Evolutionary conservation across 2,329 filamentous ascomycete species (phyloP).

Genomic region (Juglanconis oblonga): DNA sequence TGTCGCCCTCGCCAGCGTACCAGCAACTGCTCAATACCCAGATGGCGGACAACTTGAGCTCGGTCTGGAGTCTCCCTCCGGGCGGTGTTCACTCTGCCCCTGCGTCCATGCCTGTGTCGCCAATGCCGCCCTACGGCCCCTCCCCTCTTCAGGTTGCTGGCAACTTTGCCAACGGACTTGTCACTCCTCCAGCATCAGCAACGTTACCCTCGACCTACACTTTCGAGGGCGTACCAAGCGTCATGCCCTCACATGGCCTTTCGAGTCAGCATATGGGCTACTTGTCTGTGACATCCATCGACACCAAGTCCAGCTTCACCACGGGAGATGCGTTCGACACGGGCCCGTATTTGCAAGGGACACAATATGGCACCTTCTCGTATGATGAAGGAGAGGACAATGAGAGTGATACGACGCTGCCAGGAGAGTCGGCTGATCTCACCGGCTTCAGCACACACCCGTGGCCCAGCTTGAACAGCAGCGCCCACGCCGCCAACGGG

Average conservation of each 20-base stretch:
- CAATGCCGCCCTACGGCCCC: conserved; percentile 13
- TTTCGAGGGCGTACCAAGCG: conserved; percentile 34
- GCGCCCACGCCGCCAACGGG: conserved; percentile 4
- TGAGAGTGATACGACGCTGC: conserved; percentile 17
- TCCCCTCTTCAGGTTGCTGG: conserved; percentile 40
- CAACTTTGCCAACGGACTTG: conserved; percentile 50
- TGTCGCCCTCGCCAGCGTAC: conserved; percentile 50
- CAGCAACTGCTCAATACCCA: conserved; percentile 51
- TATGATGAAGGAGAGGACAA: conserved; percentile 17
- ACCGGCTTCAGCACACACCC: conserved; percentile 8
- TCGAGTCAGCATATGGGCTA: conserved; percentile 35
- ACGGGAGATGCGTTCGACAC: conserved; percentile 19
- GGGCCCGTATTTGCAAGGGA: conserved; percentile 26
- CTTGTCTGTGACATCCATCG: conserved; percentile 31
- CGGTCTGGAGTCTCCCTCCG: conserved; percentile 35
- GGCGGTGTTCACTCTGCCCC: conserved; percentile 8
- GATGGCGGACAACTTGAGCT: conserved; percentile 57
- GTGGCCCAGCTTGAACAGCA: conserved; percentile 14
- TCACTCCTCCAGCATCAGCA: conserved; percentile 55
- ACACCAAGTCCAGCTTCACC: conserved; percentile 29
- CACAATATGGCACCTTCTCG: conserved; percentile 8
- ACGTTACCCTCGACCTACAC: conserved; percentile 47
- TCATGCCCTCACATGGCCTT: conserved; percentile 22
- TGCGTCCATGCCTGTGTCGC: conserved; percentile 16
- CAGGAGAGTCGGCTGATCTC: conserved; percentile 11